Percentiles rank a stretch among this genome's conserved stretches.
These are phyloP conservation scores for Oenanthe sinensis DNA, from an alignment of 129 eudicot species.

Conservation along the genomic window DNA sequence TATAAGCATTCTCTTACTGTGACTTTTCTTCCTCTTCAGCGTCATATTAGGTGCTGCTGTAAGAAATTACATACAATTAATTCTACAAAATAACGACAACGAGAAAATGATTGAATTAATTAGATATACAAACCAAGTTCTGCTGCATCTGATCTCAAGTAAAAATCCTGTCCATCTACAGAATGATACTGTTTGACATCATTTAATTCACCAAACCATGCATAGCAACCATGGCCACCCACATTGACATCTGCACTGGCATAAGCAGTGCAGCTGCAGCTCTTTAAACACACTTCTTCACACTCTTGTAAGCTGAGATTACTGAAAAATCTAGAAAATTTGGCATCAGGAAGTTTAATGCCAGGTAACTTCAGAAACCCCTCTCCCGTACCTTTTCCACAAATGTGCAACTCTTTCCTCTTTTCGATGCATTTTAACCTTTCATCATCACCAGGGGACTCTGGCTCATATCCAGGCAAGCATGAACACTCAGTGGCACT, in stretches of 20 bases:
- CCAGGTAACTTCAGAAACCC: slow-evolving; percentile 6
- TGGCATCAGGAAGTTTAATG: slow-evolving; percentile 12
- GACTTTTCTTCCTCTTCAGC: background rate
- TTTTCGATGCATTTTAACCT: background rate
- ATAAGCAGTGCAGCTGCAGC: slow-evolving; percentile 8
- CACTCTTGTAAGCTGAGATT: slow-evolving; percentile 9
- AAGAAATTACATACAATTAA: background rate
- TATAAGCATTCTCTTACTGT: background rate
- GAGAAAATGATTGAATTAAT: background rate
- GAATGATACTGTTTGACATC: background rate
- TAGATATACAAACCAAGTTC: background rate
- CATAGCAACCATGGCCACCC: slow-evolving; percentile 9
- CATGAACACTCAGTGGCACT: background rate
- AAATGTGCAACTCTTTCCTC: background rate
- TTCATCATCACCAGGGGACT: background rate
- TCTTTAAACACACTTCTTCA: slow-evolving; percentile 1
- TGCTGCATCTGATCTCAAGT: slow-evolving; percentile 1
- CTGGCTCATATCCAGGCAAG: too few species aligned
- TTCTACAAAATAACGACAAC: background rate
- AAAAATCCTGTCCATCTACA: slow-evolving; percentile 12
- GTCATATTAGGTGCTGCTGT: background rate
- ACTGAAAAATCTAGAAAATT: background rate
- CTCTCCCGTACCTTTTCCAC: slow-evolving; percentile 5
- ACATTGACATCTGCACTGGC: slow-evolving; percentile 1
- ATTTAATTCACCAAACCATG: slow-evolving; percentile 10